phyloP scores from a whole-genome alignment of 441 rosid genomes.

The Oxalis stricta region DNA sequence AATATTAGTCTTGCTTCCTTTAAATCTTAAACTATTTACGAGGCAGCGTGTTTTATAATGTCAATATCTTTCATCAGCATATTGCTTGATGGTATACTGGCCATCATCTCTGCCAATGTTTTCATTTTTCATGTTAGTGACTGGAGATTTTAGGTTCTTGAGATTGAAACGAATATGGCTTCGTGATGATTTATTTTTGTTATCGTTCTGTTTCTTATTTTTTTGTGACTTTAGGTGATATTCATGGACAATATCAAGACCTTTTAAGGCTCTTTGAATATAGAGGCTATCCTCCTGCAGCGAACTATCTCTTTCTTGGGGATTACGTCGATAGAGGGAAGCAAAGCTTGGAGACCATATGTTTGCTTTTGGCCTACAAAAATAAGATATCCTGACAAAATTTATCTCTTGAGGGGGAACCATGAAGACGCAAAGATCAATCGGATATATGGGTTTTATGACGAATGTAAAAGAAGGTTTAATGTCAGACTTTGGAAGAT shows the following conservation, averaged over 20 bases:
- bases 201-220: no score
- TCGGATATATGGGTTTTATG: slow-evolving; percentile 85
- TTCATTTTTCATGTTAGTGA: no score
- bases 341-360: slow-evolving; percentile 92
- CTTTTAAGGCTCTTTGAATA: slow-evolving; percentile 72
- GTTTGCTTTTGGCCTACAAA: slow-evolving; percentile 93
- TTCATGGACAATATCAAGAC: slow-evolving; percentile 96
- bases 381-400: slow-evolving; percentile 57
- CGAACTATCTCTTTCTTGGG: slow-evolving; percentile 85
- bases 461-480: slow-evolving; percentile 92
- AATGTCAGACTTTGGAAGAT: slow-evolving; percentile 94
- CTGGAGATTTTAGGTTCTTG: no score
- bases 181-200: no score
- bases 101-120: no score
- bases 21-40: background rate
- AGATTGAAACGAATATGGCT: no score
- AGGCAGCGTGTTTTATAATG: background rate
- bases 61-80: background rate
- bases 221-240: slow-evolving; percentile 48
- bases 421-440: slow-evolving; percentile 98
- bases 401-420: slow-evolving; percentile 83
- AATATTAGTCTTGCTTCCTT: background rate
- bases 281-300: slow-evolving; percentile 85
- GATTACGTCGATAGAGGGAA: slow-evolving; percentile 95
- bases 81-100: background rate